Conservation (phyloP, 2,329 filamentous ascomycete species). For the Arthrobotrys conoides region DNA sequence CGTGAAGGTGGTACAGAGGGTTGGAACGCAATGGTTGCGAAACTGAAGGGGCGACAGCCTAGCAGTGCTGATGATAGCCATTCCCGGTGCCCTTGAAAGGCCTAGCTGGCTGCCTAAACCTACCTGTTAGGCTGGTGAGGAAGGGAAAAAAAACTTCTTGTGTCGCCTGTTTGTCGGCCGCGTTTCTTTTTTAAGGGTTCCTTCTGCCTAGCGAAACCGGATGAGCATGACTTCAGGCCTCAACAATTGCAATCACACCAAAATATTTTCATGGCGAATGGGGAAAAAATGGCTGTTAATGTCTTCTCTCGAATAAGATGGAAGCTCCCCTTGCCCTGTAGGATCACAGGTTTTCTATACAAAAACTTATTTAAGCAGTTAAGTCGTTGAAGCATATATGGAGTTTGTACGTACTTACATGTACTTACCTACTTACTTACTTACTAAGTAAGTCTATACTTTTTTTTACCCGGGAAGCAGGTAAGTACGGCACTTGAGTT, state of each 20-base stretch:
- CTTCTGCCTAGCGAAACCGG: constrained; percentile 11
- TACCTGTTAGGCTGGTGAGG: background rate
- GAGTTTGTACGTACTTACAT: no score
- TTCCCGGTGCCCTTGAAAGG: constrained; percentile 28
- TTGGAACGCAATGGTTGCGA: constrained; percentile 42
- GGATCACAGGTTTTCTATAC: no score
- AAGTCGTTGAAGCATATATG: no score
- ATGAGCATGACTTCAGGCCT: background rate
- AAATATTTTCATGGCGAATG: background rate
- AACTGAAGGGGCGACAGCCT: constrained; percentile 26
- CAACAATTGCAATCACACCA: background rate
- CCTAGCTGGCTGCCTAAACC: constrained; percentile 36
- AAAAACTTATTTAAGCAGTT: no score
- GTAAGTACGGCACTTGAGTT: no score
- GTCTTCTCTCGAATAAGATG: no score
- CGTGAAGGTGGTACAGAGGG: constrained; percentile 52
- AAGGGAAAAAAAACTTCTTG: constrained; percentile 7
- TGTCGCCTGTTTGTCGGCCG: constrained; percentile 1
- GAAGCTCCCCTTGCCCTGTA: no score
- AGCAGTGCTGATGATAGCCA: constrained; percentile 18
- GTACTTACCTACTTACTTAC: no score
- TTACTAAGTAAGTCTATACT: no score
- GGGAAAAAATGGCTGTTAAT: background rate
- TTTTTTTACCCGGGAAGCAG: no score
- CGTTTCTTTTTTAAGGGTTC: constrained; percentile 2